Conservation (phyloP, 179 eudicot species). For the Actinidia polygama region DNA sequence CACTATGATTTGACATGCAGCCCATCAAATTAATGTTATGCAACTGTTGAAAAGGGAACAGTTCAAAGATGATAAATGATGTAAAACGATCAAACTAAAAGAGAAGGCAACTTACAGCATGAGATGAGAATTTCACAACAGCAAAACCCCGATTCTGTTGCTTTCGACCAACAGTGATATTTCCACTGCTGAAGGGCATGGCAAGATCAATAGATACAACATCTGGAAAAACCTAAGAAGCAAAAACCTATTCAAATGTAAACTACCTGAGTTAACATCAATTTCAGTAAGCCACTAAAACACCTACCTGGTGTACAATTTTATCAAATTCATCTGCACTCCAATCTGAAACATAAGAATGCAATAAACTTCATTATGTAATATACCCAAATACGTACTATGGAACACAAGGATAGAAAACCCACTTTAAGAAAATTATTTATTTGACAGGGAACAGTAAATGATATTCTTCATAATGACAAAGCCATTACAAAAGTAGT, state of each 20-base stretch:
- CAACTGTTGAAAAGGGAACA: conserved; percentile 1
- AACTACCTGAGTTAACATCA: conserved; percentile 5
- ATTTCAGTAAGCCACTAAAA: conserved; percentile 10
- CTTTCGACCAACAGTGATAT: conserved; percentile 37
- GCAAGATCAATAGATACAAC: conserved; percentile 67
- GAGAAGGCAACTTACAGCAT: conserved; percentile 60
- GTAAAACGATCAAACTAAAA: neutral
- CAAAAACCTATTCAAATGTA: conserved; percentile 17
- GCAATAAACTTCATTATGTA: neutral
- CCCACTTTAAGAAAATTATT: conserved; percentile 1
- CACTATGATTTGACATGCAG: conserved; percentile 70
- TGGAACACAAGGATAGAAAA: conserved; percentile 12
- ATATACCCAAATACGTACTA: conserved; percentile 2
- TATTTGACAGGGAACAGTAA: neutral
- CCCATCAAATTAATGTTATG: conserved; percentile 35
- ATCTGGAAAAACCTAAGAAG: conserved; percentile 63
- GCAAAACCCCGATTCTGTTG: conserved; percentile 74
- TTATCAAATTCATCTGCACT: conserved; percentile 57
- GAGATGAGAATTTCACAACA: conserved; percentile 67
- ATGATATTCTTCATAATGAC: neutral
- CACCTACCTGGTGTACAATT: conserved; percentile 59
- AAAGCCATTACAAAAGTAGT: neutral
- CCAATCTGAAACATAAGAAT: conserved; percentile 52
- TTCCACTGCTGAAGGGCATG: conserved; percentile 39
- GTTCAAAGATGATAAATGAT: conserved; percentile 6